phyloP scores from a whole-genome alignment of 2,329 filamentous ascomycete species.

The Camptophora hylomeconis region DNA sequence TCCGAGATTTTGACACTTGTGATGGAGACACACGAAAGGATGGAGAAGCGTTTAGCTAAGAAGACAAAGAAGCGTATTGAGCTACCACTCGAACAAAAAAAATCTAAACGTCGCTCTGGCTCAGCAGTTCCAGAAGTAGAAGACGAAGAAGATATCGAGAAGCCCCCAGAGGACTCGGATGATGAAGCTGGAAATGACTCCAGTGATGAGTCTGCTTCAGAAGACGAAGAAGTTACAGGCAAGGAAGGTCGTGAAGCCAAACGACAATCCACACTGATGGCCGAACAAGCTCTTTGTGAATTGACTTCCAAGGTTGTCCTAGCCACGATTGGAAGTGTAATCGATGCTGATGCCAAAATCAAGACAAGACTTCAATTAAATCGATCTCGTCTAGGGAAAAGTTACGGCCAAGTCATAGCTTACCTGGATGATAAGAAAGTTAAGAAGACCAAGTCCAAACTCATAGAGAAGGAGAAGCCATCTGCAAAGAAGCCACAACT shows the following conservation, averaged over 20 bases:
- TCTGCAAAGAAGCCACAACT: constrained; percentile 6
- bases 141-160: constrained; percentile 16
- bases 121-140: constrained; percentile 2
- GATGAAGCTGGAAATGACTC: constrained; percentile 22
- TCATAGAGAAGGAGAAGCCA: constrained; percentile 13
- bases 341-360: constrained; percentile 53
- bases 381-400: constrained; percentile 63
- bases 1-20: constrained; percentile 51
- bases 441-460: constrained; percentile 15
- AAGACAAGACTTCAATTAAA: constrained; percentile 65
- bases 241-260: constrained; percentile 25
- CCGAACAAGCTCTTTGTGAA: constrained; percentile 77
- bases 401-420: constrained; percentile 71
- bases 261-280: constrained; percentile 55
- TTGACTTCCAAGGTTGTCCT: constrained; percentile 75
- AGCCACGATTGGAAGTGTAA: constrained; percentile 58
- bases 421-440: constrained; percentile 60
- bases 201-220: constrained; percentile 21
- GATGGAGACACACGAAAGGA: constrained; percentile 61
- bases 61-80: constrained; percentile 33
- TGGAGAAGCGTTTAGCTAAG: constrained; percentile 67
- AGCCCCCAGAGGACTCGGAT: constrained; percentile 36
- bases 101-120: background rate
- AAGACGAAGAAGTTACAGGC: constrained; percentile 8
- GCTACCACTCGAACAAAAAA: constrained; percentile 3